These are phyloP conservation scores for Puccinia novopanici DNA, from an alignment of 1,284 basidiomycete genomes.

Conservation along the genomic window DNA sequence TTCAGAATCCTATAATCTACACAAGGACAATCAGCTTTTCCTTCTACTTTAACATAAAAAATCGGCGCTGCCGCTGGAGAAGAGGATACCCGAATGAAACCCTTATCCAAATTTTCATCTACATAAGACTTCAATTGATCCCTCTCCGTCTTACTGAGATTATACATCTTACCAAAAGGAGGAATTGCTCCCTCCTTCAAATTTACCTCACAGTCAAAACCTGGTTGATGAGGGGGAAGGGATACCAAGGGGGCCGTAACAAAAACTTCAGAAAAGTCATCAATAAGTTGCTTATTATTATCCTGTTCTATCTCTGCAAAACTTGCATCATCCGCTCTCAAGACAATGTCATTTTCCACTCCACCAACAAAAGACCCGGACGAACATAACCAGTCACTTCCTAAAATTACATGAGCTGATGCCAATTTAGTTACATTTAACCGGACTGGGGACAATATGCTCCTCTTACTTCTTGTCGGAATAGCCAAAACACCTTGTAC, in stretches of 20 bases:
- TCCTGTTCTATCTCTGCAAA: background rate
- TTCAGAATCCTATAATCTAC: constrained; percentile 29
- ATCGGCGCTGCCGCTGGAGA: constrained; percentile 23
- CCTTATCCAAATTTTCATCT: background rate
- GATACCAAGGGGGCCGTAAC: background rate
- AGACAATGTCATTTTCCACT: background rate
- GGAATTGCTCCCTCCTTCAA: background rate
- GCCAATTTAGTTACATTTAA: background rate
- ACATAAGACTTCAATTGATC: background rate
- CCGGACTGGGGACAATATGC: background rate
- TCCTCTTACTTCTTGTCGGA: too few species aligned
- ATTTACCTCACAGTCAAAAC: background rate
- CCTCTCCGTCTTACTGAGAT: background rate
- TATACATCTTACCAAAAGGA: constrained; percentile 12
- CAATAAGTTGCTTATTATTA: background rate
- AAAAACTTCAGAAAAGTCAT: background rate
- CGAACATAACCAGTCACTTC: background rate
- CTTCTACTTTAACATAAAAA: constrained; percentile 23
- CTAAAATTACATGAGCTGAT: constrained; percentile 10
- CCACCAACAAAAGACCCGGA: background rate
- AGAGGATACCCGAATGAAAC: constrained; percentile 9
- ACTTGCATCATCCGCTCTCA: background rate
- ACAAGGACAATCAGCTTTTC: constrained; percentile 16
- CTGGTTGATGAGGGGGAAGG: background rate
- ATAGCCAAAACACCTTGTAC: background rate